Conservation (phyloP, 2,329 filamentous ascomycete genomes). For the Decorospora gaudefroyi region DNA sequence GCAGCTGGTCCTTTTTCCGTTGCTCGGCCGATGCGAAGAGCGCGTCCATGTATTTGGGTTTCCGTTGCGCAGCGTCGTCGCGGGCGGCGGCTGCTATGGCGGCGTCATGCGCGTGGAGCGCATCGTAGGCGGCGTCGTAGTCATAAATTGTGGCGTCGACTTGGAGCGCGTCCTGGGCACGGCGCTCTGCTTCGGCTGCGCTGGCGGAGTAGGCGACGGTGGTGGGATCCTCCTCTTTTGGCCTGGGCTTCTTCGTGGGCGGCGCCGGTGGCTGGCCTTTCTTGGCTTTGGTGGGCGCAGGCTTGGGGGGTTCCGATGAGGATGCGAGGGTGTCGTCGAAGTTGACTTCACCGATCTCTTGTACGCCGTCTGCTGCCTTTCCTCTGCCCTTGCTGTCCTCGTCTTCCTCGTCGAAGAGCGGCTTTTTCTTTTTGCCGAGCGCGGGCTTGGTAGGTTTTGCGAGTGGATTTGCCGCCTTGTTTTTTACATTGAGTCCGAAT, state of each 20-base stretch:
- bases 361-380: slow-evolving; percentile 49
- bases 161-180: slow-evolving; percentile 67
- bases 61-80: slow-evolving; percentile 61
- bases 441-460: slow-evolving; percentile 28
- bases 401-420: slow-evolving; percentile 61
- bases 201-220: slow-evolving; percentile 67
- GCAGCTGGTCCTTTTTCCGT: slow-evolving; percentile 75
- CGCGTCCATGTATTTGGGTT: slow-evolving; percentile 78
- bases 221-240: slow-evolving; percentile 43
- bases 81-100: slow-evolving; percentile 61
- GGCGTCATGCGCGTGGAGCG: slow-evolving; percentile 63
- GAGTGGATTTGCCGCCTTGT: slow-evolving; percentile 52
- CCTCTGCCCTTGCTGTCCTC: slow-evolving; percentile 53
- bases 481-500: slow-evolving; percentile 64
- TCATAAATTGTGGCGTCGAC: slow-evolving; percentile 79
- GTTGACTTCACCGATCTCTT: slow-evolving; percentile 63
- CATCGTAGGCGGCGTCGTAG: slow-evolving; percentile 82
- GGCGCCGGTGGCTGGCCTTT: slow-evolving; percentile 40
- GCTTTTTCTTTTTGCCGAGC: slow-evolving; percentile 37
- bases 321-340: slow-evolving; percentile 57
- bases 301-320: slow-evolving; percentile 26
- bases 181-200: slow-evolving; percentile 64
- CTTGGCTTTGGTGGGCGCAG: slow-evolving; percentile 44
- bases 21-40: slow-evolving; percentile 74
- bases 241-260: slow-evolving; percentile 46